Evolutionary conservation across 208 protist species (phyloP), one percentile per base, ranked within the genome.

Genomic region (Leishmania martiniquensis): DNA sequence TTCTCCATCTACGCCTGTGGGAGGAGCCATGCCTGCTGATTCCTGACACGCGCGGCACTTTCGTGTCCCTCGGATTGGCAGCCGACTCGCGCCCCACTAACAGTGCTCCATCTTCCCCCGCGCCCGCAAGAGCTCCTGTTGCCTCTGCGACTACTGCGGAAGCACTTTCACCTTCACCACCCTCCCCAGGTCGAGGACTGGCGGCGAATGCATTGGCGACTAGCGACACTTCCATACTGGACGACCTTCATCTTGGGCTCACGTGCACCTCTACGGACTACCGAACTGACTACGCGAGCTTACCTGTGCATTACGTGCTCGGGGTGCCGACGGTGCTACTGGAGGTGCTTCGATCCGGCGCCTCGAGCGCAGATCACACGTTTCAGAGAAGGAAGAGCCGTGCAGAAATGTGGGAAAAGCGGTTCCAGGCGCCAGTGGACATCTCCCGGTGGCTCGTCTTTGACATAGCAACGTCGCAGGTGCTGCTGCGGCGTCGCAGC

Each of bases 401-500:
- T 17, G 37, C 63, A 15, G 20, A n/a, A 17, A 6, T 22, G 34
- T 37, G 34, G 57, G 32, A 34, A 1, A 10, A 15, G 12, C 32
- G 42, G 22, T 60, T 6, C 44, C 44, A 47, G 1, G 2, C 22
- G 1, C 49, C 72, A 1, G 73, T 72, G 5, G 75, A 72, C 34
- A 72, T 90, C 47, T 69, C 70, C 20, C 72, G 66, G 10, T 77
- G 81, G 75, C 66, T 90, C 3, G 66, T 82, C 39, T 85, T 84
- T 57, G 86, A 90, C 69, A 60, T 25, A 9, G 72, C 69, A 0
- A 77, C 83, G 2, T 54, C 51, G 5, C 83, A 90, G 71, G 72
- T 89, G 37, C 65, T 89, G 34, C 71, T 84, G 68, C 76, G 77
- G 15, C 74, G 78, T 44, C 54, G 39, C 2, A 29, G 39, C n/a